Conservation (phyloP, 345 rosid species). For the Luvunga scandens region DNA sequence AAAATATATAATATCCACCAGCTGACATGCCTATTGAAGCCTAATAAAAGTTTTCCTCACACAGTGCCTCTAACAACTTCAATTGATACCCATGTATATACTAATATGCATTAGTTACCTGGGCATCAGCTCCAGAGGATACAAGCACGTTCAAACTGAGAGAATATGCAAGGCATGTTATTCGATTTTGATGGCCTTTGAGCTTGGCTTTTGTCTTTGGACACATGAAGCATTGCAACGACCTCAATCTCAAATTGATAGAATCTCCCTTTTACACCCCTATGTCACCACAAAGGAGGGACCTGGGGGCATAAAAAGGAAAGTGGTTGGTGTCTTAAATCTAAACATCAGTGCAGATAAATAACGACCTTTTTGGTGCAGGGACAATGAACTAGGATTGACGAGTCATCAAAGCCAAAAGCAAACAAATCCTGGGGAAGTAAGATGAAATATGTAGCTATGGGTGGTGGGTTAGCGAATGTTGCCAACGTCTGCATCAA, state of each 20-base stretch:
- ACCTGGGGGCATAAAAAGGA: too few relatives aligned
- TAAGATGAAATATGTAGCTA: slow-evolving; percentile 35
- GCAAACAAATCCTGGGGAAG: slow-evolving; percentile 31
- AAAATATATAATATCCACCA: not conserved
- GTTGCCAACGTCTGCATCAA: slow-evolving; percentile 26
- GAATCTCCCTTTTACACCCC: too few relatives aligned
- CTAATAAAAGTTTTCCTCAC: not conserved
- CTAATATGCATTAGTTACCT: slow-evolving; percentile 1
- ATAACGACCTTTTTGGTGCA: slow-evolving; percentile 30
- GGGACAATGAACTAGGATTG: slow-evolving; percentile 34
- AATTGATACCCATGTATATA: not conserved
- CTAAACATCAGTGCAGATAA: not conserved
- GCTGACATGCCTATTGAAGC: slow-evolving; percentile 2
- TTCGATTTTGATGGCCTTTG: slow-evolving; percentile 14
- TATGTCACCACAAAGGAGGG: too few relatives aligned
- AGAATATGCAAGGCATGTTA: slow-evolving; percentile 18
- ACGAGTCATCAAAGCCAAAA: slow-evolving; percentile 32
- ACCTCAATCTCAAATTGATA: not conserved
- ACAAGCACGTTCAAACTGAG: slow-evolving; percentile 11
- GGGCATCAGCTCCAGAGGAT: slow-evolving; percentile 18
- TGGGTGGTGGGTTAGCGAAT: slow-evolving; percentile 30
- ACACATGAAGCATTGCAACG: not conserved
- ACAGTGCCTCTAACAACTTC: not conserved
- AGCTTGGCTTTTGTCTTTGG: slow-evolving; percentile 14
- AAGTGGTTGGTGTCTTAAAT: not conserved